Evolutionary conservation across 202 grass and related monocot species (phyloP).

Genomic region (Hordeum pubiflorum): DNA sequence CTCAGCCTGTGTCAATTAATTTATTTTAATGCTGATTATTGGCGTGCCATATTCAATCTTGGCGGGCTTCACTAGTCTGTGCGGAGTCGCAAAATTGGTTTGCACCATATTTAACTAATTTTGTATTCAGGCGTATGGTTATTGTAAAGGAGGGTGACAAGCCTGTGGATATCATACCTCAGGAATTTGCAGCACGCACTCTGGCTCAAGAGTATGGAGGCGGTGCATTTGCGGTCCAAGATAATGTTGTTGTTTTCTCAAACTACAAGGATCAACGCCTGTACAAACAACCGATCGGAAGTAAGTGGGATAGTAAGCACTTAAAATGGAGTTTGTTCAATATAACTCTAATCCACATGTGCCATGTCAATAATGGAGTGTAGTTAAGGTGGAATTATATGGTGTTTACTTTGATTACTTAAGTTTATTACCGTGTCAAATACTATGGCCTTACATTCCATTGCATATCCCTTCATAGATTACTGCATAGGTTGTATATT

Average conservation of each 20-base stretch:
- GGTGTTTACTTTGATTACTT: background rate
- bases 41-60: background rate
- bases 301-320: constrained; percentile 21
- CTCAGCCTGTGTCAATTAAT: background rate
- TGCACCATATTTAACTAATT: constrained; percentile 13
- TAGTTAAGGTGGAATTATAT: background rate
- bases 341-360: background rate
- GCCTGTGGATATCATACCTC: constrained; percentile 65
- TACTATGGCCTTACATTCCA: background rate
- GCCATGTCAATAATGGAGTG: background rate
- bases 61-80: background rate
- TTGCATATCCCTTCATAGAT: background rate
- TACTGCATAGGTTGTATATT: background rate
- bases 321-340: background rate
- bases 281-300: constrained; percentile 62
- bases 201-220: constrained; percentile 88
- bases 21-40: background rate
- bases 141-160: constrained; percentile 77
- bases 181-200: constrained; percentile 71
- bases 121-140: constrained; percentile 50
- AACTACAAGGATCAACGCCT: constrained; percentile 89
- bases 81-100: background rate
- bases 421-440: background rate
- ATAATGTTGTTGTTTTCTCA: constrained; percentile 71
- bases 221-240: constrained; percentile 59